phyloP scores from a whole-genome alignment of 2,329 filamentous ascomycete species.

The Colletotrichum tamarilloi region DNA sequence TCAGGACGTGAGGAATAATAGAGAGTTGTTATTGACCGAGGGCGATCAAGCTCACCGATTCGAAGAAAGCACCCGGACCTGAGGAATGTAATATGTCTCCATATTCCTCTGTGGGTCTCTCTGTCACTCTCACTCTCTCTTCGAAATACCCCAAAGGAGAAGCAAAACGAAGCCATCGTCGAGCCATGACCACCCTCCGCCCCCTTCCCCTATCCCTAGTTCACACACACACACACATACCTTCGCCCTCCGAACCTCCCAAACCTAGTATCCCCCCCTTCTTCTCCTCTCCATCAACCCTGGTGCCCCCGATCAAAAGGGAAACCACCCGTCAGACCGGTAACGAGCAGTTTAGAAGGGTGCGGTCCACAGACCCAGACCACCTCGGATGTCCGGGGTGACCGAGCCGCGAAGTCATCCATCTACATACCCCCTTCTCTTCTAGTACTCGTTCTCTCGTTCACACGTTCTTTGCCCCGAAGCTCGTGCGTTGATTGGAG shows the following conservation, averaged over 20 bases:
- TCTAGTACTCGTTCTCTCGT: not conserved
- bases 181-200: not conserved
- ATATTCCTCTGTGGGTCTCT: not conserved
- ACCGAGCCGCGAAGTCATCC: not conserved
- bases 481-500: not conserved
- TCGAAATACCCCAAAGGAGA: not conserved
- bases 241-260: too few relatives aligned
- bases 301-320: not conserved
- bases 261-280: not conserved
- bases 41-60: too few relatives aligned
- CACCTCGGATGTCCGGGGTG: not conserved
- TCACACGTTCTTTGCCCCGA: not conserved
- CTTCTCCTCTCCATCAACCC: too few relatives aligned
- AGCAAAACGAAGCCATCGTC: not conserved
- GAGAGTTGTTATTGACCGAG: too few relatives aligned
- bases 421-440: not conserved
- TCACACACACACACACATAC: not conserved
- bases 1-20: not conserved
- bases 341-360: not conserved
- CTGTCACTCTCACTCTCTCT: not conserved
- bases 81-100: too few relatives aligned
- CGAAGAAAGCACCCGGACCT: too few relatives aligned
- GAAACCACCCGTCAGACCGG: not conserved
- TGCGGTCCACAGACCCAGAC: not conserved
- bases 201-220: too few relatives aligned